Evolutionary conservation across 805 yeast genomes (phyloP).

Genomic region (Candida nonsorbophila): DNA sequence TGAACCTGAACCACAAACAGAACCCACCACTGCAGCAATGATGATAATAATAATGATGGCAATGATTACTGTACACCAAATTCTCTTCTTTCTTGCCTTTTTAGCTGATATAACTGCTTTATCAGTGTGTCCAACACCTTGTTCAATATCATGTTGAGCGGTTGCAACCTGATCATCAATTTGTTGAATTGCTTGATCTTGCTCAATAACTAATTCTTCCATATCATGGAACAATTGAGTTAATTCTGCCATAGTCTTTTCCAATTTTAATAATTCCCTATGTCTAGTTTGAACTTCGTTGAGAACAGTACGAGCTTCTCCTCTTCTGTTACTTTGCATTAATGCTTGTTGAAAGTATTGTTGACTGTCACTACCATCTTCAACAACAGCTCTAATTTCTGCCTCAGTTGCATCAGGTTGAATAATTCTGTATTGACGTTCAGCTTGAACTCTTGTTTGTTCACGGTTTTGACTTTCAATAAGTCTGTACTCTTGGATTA

Average conservation of each 20-base stretch:
- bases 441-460: slow-evolving; percentile 81
- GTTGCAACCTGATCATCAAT: slow-evolving; percentile 73
- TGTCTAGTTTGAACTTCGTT: slow-evolving; percentile 96
- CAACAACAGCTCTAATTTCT: slow-evolving; percentile 81
- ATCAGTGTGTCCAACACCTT: slow-evolving; percentile 90
- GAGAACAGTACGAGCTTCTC: slow-evolving; percentile 92
- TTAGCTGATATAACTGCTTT: slow-evolving; percentile 86
- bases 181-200: slow-evolving; percentile 80
- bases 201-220: slow-evolving; percentile 95
- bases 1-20: slow-evolving; percentile 27
- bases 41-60: slow-evolving; percentile 56
- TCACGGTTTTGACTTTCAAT: slow-evolving; percentile 84
- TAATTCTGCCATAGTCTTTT: slow-evolving; percentile 91
- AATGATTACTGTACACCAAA: slow-evolving; percentile 73
- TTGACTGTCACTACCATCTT: slow-evolving; percentile 68
- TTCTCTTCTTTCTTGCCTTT: slow-evolving; percentile 85
- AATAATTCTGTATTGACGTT: slow-evolving; percentile 86
- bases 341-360: slow-evolving; percentile 94
- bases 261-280: slow-evolving; percentile 89
- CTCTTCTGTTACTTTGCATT: slow-evolving; percentile 79
- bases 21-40: slow-evolving; percentile 56
- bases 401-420: slow-evolving; percentile 80
- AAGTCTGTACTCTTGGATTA: slow-evolving; percentile 81
- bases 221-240: slow-evolving; percentile 92
- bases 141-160: slow-evolving; percentile 88